phyloP scores from a whole-genome alignment of 202 grass and related monocot genomes.

The Panicum virgatum region DNA sequence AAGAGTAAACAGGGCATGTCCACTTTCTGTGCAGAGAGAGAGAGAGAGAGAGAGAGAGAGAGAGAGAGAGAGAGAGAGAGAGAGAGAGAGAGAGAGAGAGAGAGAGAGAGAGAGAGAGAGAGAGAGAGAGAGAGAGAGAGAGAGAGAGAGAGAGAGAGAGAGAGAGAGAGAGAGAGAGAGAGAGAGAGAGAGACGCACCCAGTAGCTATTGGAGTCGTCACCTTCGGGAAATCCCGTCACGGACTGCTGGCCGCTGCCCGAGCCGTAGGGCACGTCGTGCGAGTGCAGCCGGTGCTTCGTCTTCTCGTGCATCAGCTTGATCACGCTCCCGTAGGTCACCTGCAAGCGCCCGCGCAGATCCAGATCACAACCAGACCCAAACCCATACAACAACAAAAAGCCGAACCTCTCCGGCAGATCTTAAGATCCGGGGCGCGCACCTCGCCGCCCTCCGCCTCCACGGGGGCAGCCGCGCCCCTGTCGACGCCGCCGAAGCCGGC shows the following conservation, averaged over 20 bases:
- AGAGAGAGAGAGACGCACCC: slow-evolving; percentile 54
- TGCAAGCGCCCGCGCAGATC: slow-evolving; percentile 35
- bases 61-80: no score
- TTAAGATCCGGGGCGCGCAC: slow-evolving; percentile 39
- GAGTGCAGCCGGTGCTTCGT: slow-evolving; percentile 84
- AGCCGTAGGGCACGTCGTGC: slow-evolving; percentile 77
- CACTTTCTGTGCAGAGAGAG: neutral
- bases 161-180: no score
- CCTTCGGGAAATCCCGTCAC: slow-evolving; percentile 70
- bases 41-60: no score
- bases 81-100: no score
- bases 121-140: no score
- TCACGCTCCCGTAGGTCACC: slow-evolving; percentile 58
- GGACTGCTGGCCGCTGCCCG: slow-evolving; percentile 80
- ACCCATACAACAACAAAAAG: neutral
- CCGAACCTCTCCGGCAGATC: slow-evolving; percentile 1
- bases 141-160: no score
- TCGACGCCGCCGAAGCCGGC: slow-evolving; percentile 31
- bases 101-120: no score
- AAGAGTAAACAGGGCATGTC: neutral
- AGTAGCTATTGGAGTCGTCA: slow-evolving; percentile 79
- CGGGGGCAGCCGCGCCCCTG: slow-evolving; percentile 24
- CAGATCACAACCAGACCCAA: slow-evolving; percentile 9
- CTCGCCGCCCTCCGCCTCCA: slow-evolving; percentile 37
- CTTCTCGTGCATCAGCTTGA: slow-evolving; percentile 85